Evolutionary conservation across 176 grass and related monocot species (phyloP).

Genomic region (Avena atlantica): DNA sequence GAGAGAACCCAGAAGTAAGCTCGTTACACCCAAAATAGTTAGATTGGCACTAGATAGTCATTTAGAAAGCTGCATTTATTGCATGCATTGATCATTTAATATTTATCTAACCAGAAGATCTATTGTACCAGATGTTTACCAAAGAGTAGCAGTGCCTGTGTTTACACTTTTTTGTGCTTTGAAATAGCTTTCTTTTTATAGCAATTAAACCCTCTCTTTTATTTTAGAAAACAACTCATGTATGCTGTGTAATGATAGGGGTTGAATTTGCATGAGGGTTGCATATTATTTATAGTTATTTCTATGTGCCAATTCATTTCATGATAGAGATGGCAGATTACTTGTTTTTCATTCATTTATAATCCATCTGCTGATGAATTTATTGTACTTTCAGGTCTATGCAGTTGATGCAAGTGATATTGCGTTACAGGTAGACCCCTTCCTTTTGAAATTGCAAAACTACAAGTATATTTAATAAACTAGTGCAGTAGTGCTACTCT

Average conservation of each 20-base stretch:
- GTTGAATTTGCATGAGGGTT: conserved; percentile 15
- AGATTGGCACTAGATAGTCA: not conserved
- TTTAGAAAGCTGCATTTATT: conserved; percentile 10
- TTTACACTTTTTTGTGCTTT: conserved; percentile 15
- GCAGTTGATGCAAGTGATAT: conserved; percentile 98
- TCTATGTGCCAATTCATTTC: conserved; percentile 1
- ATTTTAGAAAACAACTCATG: not conserved
- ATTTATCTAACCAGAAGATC: conserved; percentile 11
- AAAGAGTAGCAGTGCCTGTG: conserved; percentile 23
- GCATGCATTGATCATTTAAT: conserved; percentile 4
- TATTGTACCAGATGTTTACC: not conserved
- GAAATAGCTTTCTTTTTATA: conserved; percentile 29
- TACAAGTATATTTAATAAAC: conserved; percentile 35
- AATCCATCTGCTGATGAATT: conserved; percentile 33
- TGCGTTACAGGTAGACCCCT: conserved; percentile 70
- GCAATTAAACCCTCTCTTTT: not conserved
- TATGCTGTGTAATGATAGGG: not conserved
- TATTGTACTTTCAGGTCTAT: conserved; percentile 78
- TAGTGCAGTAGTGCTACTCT: conserved; percentile 12
- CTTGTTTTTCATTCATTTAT: conserved; percentile 26
- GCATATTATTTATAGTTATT: conserved; percentile 32
- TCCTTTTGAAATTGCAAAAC: conserved; percentile 31
- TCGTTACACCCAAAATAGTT: conserved; percentile 1
- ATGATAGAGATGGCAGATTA: conserved; percentile 17
- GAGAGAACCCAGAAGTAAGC: conserved; percentile 1